A percentile compares a stretch with the other conserved stretches of the same genome.
These are phyloP conservation scores for Botryotinia calthae DNA, from an alignment of 2,329 filamentous ascomycete genomes.

Conservation along the genomic window DNA sequence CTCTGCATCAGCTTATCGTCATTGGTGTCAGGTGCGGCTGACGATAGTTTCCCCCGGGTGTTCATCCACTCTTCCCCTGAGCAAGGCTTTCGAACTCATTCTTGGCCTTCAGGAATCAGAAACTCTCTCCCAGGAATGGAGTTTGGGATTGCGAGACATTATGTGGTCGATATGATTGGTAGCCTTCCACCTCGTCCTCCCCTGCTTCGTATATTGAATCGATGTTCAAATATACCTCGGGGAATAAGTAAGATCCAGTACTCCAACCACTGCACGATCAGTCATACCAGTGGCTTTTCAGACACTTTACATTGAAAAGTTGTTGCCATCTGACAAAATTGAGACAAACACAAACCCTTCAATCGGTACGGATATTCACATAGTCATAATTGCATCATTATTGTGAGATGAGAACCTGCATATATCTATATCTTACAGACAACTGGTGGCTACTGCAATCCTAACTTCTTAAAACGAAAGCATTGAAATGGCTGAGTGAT, in stretches of 20 bases:
- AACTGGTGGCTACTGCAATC: neutral
- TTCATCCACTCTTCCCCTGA: neutral
- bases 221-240: neutral
- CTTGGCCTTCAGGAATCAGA: neutral
- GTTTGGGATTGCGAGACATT: neutral
- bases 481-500: neutral
- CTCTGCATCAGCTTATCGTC: neutral
- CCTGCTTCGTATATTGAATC: neutral
- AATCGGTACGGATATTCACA: neutral
- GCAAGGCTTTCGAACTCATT: neutral
- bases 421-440: neutral
- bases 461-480: neutral
- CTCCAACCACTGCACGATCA: neutral
- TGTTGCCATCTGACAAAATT: neutral
- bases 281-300: neutral
- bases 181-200: neutral
- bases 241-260: neutral
- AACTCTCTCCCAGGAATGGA: neutral
- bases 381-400: neutral
- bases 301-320: neutral
- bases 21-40: slow-evolving; percentile 10
- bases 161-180: neutral
- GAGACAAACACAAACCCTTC: neutral
- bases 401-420: neutral
- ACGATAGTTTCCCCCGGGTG: neutral